Conservation (phyloP, 352 stramenopile genomes). For the Pythium rhizo-oryzae region DNA sequence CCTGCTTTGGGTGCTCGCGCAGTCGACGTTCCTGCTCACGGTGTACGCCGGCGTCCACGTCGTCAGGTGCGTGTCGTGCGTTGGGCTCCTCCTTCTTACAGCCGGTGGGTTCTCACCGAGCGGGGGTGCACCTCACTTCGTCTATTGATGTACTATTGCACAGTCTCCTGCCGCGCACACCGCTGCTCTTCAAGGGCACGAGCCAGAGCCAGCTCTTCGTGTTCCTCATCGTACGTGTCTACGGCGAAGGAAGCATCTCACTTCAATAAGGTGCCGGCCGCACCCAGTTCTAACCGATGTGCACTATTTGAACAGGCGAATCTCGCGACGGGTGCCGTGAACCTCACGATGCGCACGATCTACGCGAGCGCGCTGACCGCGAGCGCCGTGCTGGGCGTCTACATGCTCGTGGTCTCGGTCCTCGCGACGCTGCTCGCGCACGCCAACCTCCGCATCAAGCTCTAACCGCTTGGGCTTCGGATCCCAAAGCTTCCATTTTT, state of each 20-base stretch:
- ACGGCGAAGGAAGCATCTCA: background rate
- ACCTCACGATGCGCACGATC: conserved; percentile 85
- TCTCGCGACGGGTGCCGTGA: conserved; percentile 72
- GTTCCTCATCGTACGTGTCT: conserved; percentile 65
- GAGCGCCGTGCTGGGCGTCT: conserved; percentile 48
- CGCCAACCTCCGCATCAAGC: conserved; percentile 66
- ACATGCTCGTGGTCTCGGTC: conserved; percentile 68
- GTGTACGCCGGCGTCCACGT: conserved; percentile 63
- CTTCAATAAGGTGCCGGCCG: background rate
- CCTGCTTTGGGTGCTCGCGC: conserved; percentile 73
- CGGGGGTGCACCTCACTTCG: too few relatives aligned
- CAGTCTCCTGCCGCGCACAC: conserved; percentile 67
- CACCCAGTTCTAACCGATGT: background rate
- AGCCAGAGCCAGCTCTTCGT: conserved; percentile 87
- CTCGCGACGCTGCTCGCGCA: conserved; percentile 61
- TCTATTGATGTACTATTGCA: background rate
- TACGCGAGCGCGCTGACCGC: conserved; percentile 46
- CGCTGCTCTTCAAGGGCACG: conserved; percentile 69
- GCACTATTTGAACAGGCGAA: conserved; percentile 53
- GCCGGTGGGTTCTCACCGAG: background rate
- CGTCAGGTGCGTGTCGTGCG: conserved; percentile 45
- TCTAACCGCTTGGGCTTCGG: conserved; percentile 30
- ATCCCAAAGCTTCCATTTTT: conserved; percentile 27
- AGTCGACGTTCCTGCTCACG: conserved; percentile 60
- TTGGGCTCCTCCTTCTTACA: background rate